Percentiles rank a stretch among this genome's conserved stretches.
These are phyloP conservation scores for Halophytophthora batemanensis DNA, from an alignment of 352 stramenopile genomes.

Conservation along the genomic window DNA sequence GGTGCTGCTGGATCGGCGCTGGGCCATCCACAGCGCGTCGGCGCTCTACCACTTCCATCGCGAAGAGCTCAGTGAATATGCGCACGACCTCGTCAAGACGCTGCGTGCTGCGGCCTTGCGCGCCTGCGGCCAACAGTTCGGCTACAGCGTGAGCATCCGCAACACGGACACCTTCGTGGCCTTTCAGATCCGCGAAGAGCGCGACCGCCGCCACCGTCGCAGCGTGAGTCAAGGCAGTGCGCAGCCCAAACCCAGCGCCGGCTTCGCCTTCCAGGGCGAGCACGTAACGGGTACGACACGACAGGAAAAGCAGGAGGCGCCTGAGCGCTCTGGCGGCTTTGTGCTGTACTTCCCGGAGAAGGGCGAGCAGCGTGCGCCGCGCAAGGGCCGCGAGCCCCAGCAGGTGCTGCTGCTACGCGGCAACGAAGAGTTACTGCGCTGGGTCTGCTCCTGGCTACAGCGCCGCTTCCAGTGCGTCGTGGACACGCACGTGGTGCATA, in stretches of 20 bases:
- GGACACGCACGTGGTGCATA: conserved; percentile 37
- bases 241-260: conserved; percentile 9
- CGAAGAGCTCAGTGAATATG: conserved; percentile 47
- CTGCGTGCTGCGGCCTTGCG: conserved; percentile 46
- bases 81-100: conserved; percentile 64
- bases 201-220: conserved; percentile 14
- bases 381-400: conserved; percentile 40
- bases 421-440: conserved; percentile 48
- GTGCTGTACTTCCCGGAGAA: conserved; percentile 59
- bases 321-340: conserved; percentile 37
- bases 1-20: conserved; percentile 48
- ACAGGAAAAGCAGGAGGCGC: neutral
- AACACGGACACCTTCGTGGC: conserved; percentile 44
- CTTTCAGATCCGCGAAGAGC: conserved; percentile 59
- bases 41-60: conserved; percentile 56
- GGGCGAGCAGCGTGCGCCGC: conserved; percentile 29
- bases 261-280: neutral
- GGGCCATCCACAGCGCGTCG: conserved; percentile 63
- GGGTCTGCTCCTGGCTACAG: conserved; percentile 63
- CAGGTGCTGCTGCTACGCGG: conserved; percentile 60
- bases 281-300: conserved; percentile 1
- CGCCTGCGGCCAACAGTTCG: conserved; percentile 46
- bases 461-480: conserved; percentile 74
- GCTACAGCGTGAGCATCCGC: conserved; percentile 65
- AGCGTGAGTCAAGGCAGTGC: neutral